These are phyloP conservation scores for Daldinia caldariorum DNA, from an alignment of 495 filamentous ascomycete species.

Conservation along the genomic window DNA sequence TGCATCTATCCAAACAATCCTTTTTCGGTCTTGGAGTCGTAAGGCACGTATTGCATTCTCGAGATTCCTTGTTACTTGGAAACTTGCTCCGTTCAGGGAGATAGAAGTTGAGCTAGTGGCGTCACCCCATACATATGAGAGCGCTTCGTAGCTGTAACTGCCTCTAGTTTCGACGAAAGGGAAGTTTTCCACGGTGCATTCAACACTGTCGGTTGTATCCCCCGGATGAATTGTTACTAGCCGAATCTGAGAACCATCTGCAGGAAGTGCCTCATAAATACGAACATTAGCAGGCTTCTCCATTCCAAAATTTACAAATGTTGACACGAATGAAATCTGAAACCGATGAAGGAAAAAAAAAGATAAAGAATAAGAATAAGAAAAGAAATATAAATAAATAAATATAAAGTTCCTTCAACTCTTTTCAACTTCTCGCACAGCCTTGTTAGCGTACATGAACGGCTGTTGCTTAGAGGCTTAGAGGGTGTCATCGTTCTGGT, in stretches of 20 bases:
- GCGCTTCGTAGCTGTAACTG: constrained; percentile 18
- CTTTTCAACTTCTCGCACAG: neutral
- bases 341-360: too few relatives aligned
- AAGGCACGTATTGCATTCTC: constrained; percentile 14
- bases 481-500: neutral
- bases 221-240: constrained; percentile 16
- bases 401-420: neutral
- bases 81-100: constrained; percentile 11
- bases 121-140: constrained; percentile 38
- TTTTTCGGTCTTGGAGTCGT: constrained; percentile 7
- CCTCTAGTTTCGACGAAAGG: constrained; percentile 4
- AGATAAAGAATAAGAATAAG: too few relatives aligned
- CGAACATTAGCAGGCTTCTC: neutral
- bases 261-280: constrained; percentile 9
- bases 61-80: constrained; percentile 24
- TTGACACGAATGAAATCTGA: too few relatives aligned
- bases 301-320: neutral
- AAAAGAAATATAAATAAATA: too few relatives aligned
- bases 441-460: neutral
- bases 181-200: constrained; percentile 20
- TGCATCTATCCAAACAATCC: constrained; percentile 25
- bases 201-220: neutral
- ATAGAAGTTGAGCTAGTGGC: constrained; percentile 9
- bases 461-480: neutral
- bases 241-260: constrained; percentile 26